phyloP scores from a whole-genome alignment of 2,329 filamentous ascomycete species.

The Paecilomyces sp. region DNA sequence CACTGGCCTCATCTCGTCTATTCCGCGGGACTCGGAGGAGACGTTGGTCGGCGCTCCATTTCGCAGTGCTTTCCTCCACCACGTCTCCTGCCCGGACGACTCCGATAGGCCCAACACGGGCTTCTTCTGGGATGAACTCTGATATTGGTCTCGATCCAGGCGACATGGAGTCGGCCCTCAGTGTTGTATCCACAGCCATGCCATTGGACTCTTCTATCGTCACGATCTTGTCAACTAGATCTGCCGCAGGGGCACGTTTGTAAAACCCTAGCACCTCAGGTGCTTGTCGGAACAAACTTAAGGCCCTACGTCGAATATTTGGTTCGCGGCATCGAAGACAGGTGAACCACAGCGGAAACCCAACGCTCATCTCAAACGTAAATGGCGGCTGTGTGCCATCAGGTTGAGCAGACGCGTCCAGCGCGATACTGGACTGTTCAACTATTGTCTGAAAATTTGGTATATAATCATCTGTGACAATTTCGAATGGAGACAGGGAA shows the following conservation, averaged over 20 bases:
- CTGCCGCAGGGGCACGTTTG: slow-evolving; percentile 9
- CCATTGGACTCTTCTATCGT: slow-evolving; percentile 21
- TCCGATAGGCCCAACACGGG: slow-evolving; percentile 17
- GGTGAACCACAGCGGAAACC: slow-evolving; percentile 23
- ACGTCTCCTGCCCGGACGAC: slow-evolving; percentile 16
- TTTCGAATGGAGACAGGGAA: slow-evolving; percentile 13
- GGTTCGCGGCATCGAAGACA: slow-evolving; percentile 26
- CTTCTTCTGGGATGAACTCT: slow-evolving; percentile 14
- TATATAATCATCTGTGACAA: slow-evolving; percentile 14
- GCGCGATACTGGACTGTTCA: slow-evolving; percentile 2
- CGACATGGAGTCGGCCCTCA: background rate
- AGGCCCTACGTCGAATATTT: slow-evolving; percentile 17
- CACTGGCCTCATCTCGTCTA: slow-evolving; percentile 7
- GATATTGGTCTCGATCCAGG: background rate
- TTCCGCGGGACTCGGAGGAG: slow-evolving; percentile 17
- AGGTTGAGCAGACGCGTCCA: slow-evolving; percentile 9
- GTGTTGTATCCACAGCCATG: slow-evolving; percentile 1
- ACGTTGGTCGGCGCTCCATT: slow-evolving; percentile 13
- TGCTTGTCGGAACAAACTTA: slow-evolving; percentile 16
- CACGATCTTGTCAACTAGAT: slow-evolving; percentile 18
- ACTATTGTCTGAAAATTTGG: slow-evolving; percentile 1
- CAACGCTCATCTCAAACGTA: slow-evolving; percentile 24
- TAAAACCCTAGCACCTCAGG: slow-evolving; percentile 22
- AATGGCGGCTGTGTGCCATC: slow-evolving; percentile 22
- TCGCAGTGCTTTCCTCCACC: slow-evolving; percentile 11